Evolutionary conservation across 306 rosid species (phyloP), one percentile per base, ranked within the genome.

Genomic region (Pterocarpus santalinus): DNA sequence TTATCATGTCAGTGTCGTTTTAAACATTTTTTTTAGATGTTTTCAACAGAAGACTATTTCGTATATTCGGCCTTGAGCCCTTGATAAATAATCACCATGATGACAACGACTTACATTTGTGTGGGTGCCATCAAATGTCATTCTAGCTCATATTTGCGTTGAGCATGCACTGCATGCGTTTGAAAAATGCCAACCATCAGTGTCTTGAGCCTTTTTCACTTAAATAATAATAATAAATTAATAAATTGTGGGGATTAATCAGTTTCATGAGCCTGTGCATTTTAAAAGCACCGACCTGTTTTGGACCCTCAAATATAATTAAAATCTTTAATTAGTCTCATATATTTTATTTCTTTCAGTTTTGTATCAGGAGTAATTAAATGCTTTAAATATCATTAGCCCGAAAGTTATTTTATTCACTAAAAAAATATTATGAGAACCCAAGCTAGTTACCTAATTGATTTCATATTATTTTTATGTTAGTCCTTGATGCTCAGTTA

Each of bases 1-100:
- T 41, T 5, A 41, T 41, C 6, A 41, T 41, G 46, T 41, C 9
- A 38, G 9, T 41, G 46, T 41, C 46, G 46, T 5, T 5, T 41
- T 41, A 5, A 41, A 41, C 46, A 41, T 22, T 3, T 41, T 41
- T 41, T 41, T 41, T 8, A 7, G 46, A 41, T 6, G 9, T 41
- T 41, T 41, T 41, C 9, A 47, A 47, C 9, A 8, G 2, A 43
- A 43, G 53, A 11, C 1, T 47, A 47, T 8, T 9, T 58, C 14
- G 2, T 3, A 28, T 8, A 1, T 14, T 58, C 15, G 34, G 64
- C 14, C 35, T 8, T 7, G 14, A 9, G 38, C 36, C 38, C n/a
- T 14, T 61, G 39, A 61, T 34, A 64, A 51, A 64, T 36, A 47
- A 12, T 44, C 56, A 43, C 22, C 38, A 69, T 69, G 57, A 68